Conservation (phyloP, 495 filamentous ascomycete genomes). For the Neurospora pannonica region DNA sequence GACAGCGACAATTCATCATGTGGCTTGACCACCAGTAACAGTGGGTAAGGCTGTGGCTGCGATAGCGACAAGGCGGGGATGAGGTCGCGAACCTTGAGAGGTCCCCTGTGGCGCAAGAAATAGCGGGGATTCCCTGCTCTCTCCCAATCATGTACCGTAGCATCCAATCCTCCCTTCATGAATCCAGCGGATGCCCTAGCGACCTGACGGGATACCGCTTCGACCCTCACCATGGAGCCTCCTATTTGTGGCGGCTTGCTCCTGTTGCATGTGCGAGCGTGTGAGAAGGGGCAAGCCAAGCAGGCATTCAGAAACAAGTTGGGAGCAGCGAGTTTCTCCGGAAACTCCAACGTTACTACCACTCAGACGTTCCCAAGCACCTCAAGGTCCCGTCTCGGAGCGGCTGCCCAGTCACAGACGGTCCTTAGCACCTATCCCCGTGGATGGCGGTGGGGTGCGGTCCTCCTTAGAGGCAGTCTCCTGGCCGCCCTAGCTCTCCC, state of each 20-base stretch:
- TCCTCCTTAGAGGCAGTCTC: background rate
- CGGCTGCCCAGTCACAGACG: background rate
- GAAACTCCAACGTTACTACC: background rate
- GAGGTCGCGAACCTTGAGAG: background rate
- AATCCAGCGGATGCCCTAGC: background rate
- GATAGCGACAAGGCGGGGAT: background rate
- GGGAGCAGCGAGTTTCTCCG: background rate
- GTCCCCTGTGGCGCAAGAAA: background rate
- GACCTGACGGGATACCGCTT: background rate
- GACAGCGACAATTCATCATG: background rate
- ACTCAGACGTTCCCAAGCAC: background rate
- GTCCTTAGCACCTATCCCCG: background rate
- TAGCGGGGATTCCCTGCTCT: background rate
- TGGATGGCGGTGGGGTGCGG: background rate
- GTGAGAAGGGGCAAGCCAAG: background rate
- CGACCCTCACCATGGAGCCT: background rate
- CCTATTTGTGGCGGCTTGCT: background rate
- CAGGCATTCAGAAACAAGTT: background rate
- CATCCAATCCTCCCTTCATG: background rate
- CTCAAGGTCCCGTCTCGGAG: background rate
- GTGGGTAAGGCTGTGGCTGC: background rate
- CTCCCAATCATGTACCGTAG: background rate
- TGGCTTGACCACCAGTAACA: background rate
- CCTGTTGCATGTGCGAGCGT: background rate
- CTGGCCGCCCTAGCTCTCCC: background rate